Percentiles rank a stretch among this genome's conserved stretches.
phyloP scores from a whole-genome alignment of 495 filamentous ascomycete species.

The Penicillium steckii region DNA sequence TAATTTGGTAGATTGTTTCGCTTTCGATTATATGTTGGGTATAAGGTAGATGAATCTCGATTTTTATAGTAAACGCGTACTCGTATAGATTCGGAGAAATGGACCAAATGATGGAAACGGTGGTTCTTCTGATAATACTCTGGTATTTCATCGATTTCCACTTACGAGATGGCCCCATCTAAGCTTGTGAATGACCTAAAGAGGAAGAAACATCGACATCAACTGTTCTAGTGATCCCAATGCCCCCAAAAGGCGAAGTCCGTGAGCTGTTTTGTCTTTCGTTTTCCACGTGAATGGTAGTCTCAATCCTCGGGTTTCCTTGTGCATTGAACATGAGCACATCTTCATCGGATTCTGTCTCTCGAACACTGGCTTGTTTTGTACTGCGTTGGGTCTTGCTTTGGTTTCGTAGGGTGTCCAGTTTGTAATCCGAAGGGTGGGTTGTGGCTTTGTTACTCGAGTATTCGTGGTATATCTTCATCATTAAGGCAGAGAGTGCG shows the following conservation, averaged over 20 bases:
- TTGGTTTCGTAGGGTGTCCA: constrained; percentile 18
- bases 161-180: no score
- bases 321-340: constrained; percentile 26
- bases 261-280: neutral
- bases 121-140: neutral
- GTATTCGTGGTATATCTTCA: constrained; percentile 19
- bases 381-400: constrained; percentile 7
- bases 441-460: constrained; percentile 16
- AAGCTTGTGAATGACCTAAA: constrained; percentile 9
- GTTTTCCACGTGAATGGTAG: constrained; percentile 15
- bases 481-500: constrained; percentile 30
- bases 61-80: no score
- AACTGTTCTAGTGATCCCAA: constrained; percentile 28
- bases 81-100: no score
- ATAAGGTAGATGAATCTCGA: no score
- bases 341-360: constrained; percentile 22
- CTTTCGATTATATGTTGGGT: no score
- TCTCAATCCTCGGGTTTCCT: constrained; percentile 24
- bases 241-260: neutral
- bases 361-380: constrained; percentile 14
- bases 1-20: no score
- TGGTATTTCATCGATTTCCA: no score
- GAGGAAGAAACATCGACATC: constrained; percentile 19
- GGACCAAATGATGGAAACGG: no score
- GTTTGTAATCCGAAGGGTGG: constrained; percentile 14